Evolutionary conservation across 495 filamentous ascomycete species (phyloP).

Genomic region (Hypoxylon fragiforme): DNA sequence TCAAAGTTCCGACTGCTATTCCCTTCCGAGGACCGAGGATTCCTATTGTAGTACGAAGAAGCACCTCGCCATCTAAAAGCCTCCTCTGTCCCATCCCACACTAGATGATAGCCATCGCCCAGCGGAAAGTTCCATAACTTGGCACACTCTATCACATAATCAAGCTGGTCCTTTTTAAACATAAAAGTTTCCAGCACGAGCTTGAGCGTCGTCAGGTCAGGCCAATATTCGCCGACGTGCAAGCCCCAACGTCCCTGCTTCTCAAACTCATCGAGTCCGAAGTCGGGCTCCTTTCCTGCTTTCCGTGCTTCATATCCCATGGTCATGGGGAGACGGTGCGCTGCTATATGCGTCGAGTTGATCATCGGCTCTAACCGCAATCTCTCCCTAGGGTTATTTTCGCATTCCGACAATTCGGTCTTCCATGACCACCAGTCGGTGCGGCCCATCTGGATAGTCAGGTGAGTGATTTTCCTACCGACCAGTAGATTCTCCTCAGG

Average conservation of each 20-base stretch:
- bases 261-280: constrained; percentile 32
- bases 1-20: neutral
- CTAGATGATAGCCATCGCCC: constrained; percentile 19
- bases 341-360: constrained; percentile 19
- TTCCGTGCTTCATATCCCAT: constrained; percentile 33
- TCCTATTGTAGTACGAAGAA: constrained; percentile 20
- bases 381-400: constrained; percentile 7
- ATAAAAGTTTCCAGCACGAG: constrained; percentile 33
- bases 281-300: constrained; percentile 28
- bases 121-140: constrained; percentile 38
- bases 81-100: constrained; percentile 27
- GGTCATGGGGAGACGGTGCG: constrained; percentile 23
- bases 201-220: constrained; percentile 29
- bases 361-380: constrained; percentile 38
- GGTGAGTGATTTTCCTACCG: constrained; percentile 33
- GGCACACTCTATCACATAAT: constrained; percentile 32
- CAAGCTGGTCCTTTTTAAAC: constrained; percentile 31
- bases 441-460: constrained; percentile 34
- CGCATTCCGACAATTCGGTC: neutral
- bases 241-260: constrained; percentile 33
- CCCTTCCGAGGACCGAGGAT: neutral
- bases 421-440: constrained; percentile 39
- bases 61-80: constrained; percentile 30
- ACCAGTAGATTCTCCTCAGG: constrained; percentile 18
- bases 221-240: constrained; percentile 34